Evolutionary conservation across 192 early-diverging fungal species (phyloP).

Genomic region (Coemansia sp.): DNA sequence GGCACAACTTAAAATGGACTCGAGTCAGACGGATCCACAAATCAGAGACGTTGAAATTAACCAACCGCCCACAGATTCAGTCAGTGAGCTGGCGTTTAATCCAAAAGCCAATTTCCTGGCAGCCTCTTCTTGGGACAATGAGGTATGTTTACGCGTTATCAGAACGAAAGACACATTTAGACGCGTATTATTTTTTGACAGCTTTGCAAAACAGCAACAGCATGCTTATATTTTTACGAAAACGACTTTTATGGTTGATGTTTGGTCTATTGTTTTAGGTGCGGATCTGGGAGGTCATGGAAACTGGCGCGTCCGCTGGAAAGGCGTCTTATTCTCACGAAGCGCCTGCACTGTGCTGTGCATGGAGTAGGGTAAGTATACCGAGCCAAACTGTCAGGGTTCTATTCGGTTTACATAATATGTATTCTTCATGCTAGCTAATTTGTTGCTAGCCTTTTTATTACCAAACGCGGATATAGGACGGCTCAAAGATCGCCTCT

Average conservation of each 20-base stretch:
- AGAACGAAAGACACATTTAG: neutral
- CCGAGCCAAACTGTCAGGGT: neutral
- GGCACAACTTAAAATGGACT: constrained; percentile 19
- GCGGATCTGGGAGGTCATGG: constrained; percentile 86
- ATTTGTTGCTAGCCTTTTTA: neutral
- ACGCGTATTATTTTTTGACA: neutral
- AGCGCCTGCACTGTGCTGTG: constrained; percentile 75
- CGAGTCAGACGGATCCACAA: constrained; percentile 7
- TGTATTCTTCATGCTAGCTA: neutral
- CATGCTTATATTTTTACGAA: neutral
- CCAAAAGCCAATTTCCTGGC: constrained; percentile 82
- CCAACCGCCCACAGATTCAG: constrained; percentile 71
- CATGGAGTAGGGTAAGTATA: constrained; percentile 69
- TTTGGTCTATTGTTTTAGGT: constrained; percentile 61
- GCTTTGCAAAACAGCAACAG: neutral
- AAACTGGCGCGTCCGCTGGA: constrained; percentile 69
- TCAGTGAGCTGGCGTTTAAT: constrained; percentile 80
- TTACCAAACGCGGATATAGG: constrained; percentile 59
- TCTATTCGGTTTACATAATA: neutral
- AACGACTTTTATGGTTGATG: neutral
- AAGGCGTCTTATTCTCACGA: constrained; percentile 83
- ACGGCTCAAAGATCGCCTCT: constrained; percentile 86
- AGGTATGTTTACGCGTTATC: constrained; percentile 23
- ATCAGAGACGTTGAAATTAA: constrained; percentile 52
- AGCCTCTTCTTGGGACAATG: constrained; percentile 88